A percentile compares a stretch with the other conserved stretches of the same genome.
These are phyloP conservation scores for Gaillardinia entomophila DNA, from an alignment of 805 yeast species.

Conservation along the genomic window DNA sequence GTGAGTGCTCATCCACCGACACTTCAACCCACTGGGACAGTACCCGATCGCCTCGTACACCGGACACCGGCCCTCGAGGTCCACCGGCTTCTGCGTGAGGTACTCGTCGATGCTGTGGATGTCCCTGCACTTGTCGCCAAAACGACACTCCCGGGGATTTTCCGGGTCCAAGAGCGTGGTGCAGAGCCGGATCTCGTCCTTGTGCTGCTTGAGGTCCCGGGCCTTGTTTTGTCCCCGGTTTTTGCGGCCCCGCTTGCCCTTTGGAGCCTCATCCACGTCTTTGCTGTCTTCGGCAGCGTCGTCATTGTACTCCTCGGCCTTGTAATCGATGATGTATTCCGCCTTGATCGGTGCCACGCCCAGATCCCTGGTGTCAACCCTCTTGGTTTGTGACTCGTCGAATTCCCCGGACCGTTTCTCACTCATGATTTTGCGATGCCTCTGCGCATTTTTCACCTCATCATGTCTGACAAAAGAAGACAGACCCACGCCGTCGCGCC, in stretches of 20 bases:
- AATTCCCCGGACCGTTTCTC: constrained; percentile 8
- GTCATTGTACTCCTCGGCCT: constrained; percentile 33
- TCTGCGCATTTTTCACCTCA: constrained; percentile 1
- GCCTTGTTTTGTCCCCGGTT: constrained; percentile 79
- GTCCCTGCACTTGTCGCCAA: constrained; percentile 69
- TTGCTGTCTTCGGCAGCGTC: constrained; percentile 41
- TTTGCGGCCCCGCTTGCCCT: constrained; percentile 40
- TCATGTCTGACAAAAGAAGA: constrained; percentile 24
- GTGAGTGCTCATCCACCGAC: constrained; percentile 85
- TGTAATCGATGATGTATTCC: constrained; percentile 54
- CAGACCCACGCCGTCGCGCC: constrained; percentile 13
- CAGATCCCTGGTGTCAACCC: constrained; percentile 4
- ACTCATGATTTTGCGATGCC: constrained; percentile 3
- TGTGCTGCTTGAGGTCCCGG: constrained; percentile 66
- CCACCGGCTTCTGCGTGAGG: constrained; percentile 59
- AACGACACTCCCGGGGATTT: constrained; percentile 43
- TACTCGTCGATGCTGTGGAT: constrained; percentile 71
- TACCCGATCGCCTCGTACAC: constrained; percentile 75
- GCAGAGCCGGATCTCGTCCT: constrained; percentile 63
- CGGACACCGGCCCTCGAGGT: constrained; percentile 77
- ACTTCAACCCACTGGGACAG: constrained; percentile 89
- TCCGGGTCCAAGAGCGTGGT: constrained; percentile 55
- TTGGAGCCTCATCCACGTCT: constrained; percentile 17
- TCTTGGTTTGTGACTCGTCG: constrained; percentile 7
- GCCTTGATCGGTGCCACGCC: constrained; percentile 77